phyloP scores from a whole-genome alignment of 1,284 basidiomycete species.

The Spongispora temasekensis region DNA sequence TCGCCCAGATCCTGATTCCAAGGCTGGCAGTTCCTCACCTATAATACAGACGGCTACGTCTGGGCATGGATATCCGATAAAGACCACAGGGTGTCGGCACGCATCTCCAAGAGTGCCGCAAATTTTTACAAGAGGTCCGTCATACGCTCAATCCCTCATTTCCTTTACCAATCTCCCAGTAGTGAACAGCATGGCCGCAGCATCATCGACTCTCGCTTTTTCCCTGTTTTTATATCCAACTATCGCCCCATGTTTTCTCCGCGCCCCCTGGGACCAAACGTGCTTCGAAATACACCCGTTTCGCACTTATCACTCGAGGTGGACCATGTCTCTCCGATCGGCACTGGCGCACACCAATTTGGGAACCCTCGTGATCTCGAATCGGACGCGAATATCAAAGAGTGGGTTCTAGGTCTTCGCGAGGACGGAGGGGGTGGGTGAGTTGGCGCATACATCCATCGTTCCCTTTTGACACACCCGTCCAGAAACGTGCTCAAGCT shows the following conservation, averaged over 20 bases:
- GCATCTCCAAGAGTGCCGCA: slow-evolving; percentile 42
- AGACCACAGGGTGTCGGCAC: slow-evolving; percentile 37
- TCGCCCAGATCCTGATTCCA: slow-evolving; percentile 10
- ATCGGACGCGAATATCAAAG: slow-evolving; percentile 32
- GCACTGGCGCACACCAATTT: slow-evolving; percentile 19
- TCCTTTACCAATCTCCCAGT: slow-evolving; percentile 1
- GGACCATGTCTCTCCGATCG: slow-evolving; percentile 41
- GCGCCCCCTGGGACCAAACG: slow-evolving; percentile 41
- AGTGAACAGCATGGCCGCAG: slow-evolving; percentile 17
- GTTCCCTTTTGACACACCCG: slow-evolving; percentile 8
- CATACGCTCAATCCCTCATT: background rate
- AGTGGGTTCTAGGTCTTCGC: slow-evolving; percentile 51
- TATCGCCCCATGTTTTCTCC: slow-evolving; percentile 51
- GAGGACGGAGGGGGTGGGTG: slow-evolving; percentile 58
- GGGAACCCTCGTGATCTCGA: background rate
- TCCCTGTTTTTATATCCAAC: slow-evolving; percentile 40
- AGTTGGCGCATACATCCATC: slow-evolving; percentile 21
- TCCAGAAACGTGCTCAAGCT: slow-evolving; percentile 48
- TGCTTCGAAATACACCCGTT: slow-evolving; percentile 36
- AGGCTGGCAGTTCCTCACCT: slow-evolving; percentile 39
- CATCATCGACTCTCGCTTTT: slow-evolving; percentile 37
- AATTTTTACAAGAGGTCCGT: slow-evolving; percentile 35
- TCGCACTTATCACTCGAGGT: slow-evolving; percentile 52
- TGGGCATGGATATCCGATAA: slow-evolving; percentile 51
- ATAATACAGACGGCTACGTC: slow-evolving; percentile 38